Evolutionary conservation across 2,329 filamentous ascomycete species (phyloP), one percentile per base, ranked within the genome.

Genomic region (Pyrenophora graminea): DNA sequence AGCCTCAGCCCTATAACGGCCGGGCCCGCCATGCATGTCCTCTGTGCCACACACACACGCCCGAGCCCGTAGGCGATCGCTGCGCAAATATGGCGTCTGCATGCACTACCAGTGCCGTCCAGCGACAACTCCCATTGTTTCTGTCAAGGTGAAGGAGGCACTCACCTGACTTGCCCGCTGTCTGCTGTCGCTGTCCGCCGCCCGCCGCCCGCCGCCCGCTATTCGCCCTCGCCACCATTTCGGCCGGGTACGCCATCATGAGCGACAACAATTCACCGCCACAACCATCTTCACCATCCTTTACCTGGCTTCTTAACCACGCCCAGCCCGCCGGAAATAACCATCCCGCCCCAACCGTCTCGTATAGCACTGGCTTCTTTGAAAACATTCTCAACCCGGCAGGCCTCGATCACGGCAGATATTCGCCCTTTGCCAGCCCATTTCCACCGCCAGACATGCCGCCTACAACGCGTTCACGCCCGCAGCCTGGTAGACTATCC

Each of bases 341-440:
- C 31, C 56, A 59, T 39, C 56, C 19, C 19, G 44, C 51, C n/a
- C 37, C 58, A 9, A 56, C 58, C 32, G 46, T 62, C 30, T 52
- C 63, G 6, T 55, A 62, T 2, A 53, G 54, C n/a, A 32, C 51
- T 21, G 57, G 43, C 59, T 69, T 66, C 59, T 62, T 70, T 48
- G 62, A 67, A 56, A 58, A 55, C 54, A 64, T 69, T 42, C 63
- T 71, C 51, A 68, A 71, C 47, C 59, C 62, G 10, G 40, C 61
- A 37, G 53, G 61, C 33, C 43, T 58, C 18, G 41, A 54, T 34
- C 53, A 61, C 54, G 55, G 48, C 49, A 43, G 47, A 39, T 58
- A 45, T 51, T 53, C 46, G 8, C 58, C 57, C 15, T 65, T 56
- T 18, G 39, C 42, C 25, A 59, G 38, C 44, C 44, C 38, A 51